Percentiles rank a stretch among this genome's conserved stretches.
Evolutionary conservation across 345 rosid species (phyloP).

Genomic region (Pistacia integerrima): DNA sequence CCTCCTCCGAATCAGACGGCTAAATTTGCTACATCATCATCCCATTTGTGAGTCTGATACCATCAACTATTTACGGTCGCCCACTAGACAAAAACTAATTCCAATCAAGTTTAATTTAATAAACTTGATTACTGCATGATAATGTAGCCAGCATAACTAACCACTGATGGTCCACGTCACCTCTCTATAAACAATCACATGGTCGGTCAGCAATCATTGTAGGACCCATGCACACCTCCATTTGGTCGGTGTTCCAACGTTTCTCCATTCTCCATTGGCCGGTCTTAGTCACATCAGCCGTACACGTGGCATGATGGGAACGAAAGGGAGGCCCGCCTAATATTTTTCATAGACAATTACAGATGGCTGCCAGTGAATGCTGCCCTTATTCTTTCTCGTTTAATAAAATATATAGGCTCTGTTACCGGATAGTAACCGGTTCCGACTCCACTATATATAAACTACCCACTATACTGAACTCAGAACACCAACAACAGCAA

Average conservation of each 20-base stretch:
- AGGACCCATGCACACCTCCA: slow-evolving; percentile 20
- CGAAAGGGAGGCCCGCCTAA: slow-evolving; percentile 35
- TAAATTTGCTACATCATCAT: not conserved
- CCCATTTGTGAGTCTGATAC: not conserved
- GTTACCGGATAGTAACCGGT: slow-evolving; percentile 24
- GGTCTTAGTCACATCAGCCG: slow-evolving; percentile 27
- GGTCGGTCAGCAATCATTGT: slow-evolving; percentile 51
- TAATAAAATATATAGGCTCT: not conserved
- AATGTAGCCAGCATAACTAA: slow-evolving; percentile 27
- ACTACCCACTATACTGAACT: not conserved
- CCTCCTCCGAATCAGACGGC: slow-evolving; percentile 9
- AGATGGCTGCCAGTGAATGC: slow-evolving; percentile 23
- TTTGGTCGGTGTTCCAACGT: slow-evolving; percentile 27
- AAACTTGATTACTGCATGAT: slow-evolving; percentile 21
- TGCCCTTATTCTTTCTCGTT: slow-evolving; percentile 5
- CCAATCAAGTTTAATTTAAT: slow-evolving; percentile 15
- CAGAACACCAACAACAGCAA: not conserved
- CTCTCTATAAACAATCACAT: slow-evolving; percentile 34
- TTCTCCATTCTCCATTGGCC: slow-evolving; percentile 24
- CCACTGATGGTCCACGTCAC: slow-evolving; percentile 32
- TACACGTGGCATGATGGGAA: slow-evolving; percentile 35
- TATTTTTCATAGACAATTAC: slow-evolving; percentile 19
- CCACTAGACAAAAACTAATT: not conserved
- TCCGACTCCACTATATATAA: slow-evolving; percentile 26
- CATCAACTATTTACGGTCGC: not conserved